These are phyloP conservation scores for Naganishia liquefaciens DNA, from an alignment of 1,284 basidiomycete species.

Conservation along the genomic window DNA sequence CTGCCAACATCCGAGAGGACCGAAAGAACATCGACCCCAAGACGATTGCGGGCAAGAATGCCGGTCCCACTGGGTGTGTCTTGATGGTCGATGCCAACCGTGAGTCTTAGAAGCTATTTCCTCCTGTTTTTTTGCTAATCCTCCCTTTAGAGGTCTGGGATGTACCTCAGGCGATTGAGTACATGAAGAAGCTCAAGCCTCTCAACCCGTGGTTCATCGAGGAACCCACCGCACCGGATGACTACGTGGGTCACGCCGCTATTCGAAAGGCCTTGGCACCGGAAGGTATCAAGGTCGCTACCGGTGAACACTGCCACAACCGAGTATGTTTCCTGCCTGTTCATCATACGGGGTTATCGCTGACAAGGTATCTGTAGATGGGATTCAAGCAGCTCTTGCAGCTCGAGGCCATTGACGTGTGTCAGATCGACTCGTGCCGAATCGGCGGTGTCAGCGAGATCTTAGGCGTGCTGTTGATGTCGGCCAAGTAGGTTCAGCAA, in stretches of 20 bases:
- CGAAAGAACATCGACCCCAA: slow-evolving; percentile 64
- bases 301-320: slow-evolving; percentile 94
- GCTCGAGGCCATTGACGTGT: slow-evolving; percentile 91
- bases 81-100: slow-evolving; percentile 98
- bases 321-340: slow-evolving; percentile 52
- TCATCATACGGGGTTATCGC: not conserved
- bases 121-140: slow-evolving; percentile 6
- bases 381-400: slow-evolving; percentile 96
- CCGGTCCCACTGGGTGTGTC: slow-evolving; percentile 87
- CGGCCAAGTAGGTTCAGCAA: slow-evolving; percentile 66
- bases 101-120: slow-evolving; percentile 36
- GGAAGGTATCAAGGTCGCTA: slow-evolving; percentile 86
- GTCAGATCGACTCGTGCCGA: slow-evolving; percentile 92
- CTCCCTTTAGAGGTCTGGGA: slow-evolving; percentile 73
- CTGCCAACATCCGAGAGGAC: slow-evolving; percentile 55
- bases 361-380: slow-evolving; percentile 57
- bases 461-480: slow-evolving; percentile 87
- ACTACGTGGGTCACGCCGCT: slow-evolving; percentile 62
- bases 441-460: slow-evolving; percentile 92
- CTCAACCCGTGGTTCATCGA: slow-evolving; percentile 98
- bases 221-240: slow-evolving; percentile 90
- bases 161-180: slow-evolving; percentile 86
- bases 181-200: slow-evolving; percentile 74
- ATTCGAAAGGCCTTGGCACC: slow-evolving; percentile 66
- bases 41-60: slow-evolving; percentile 79